A percentile compares a stretch with the other conserved stretches of the same genome.
These are phyloP conservation scores for Incumbomyces lentus DNA, from an alignment of 2,329 filamentous ascomycete species.

Conservation along the genomic window DNA sequence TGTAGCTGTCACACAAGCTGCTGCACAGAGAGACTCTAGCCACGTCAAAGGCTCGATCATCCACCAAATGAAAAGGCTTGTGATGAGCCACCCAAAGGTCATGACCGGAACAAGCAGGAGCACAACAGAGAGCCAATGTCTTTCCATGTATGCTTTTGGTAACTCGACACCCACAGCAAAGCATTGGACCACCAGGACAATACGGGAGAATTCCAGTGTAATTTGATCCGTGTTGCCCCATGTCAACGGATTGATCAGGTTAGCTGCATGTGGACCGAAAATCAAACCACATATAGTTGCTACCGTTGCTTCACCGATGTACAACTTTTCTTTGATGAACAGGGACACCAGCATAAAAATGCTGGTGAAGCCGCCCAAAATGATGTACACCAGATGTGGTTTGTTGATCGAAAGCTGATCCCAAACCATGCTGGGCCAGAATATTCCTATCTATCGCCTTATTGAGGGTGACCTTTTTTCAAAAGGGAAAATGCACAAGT, in stretches of 20 bases:
- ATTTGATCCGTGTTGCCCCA: slow-evolving; percentile 61
- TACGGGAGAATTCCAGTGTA: slow-evolving; percentile 60
- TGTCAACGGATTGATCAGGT: slow-evolving; percentile 48
- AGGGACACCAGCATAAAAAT: slow-evolving; percentile 98
- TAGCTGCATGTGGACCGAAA: slow-evolving; percentile 57
- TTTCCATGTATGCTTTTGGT: slow-evolving; percentile 79
- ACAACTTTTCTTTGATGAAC: slow-evolving; percentile 94
- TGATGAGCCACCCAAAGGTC: slow-evolving; percentile 77
- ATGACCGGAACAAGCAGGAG: slow-evolving; percentile 89
- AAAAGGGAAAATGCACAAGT: too few species aligned
- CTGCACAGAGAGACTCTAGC: slow-evolving; percentile 77
- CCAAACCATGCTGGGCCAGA: slow-evolving; percentile 35
- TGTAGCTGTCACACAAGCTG: slow-evolving; percentile 92
- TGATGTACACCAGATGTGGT: slow-evolving; percentile 96
- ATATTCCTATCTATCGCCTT: too few species aligned
- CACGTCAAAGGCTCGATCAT: slow-evolving; percentile 68
- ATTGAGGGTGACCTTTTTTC: too few species aligned
- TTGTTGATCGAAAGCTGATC: slow-evolving; percentile 60
- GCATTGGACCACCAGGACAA: slow-evolving; percentile 63
- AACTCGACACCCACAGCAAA: slow-evolving; percentile 64
- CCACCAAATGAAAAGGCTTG: slow-evolving; percentile 91
- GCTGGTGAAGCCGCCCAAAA: slow-evolving; percentile 92
- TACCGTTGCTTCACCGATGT: slow-evolving; percentile 96
- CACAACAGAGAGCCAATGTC: slow-evolving; percentile 86
- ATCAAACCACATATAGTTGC: slow-evolving; percentile 63